Evolutionary conservation across 768 basidiomycete species (phyloP).

Genomic region (Mycena alexandri): DNA sequence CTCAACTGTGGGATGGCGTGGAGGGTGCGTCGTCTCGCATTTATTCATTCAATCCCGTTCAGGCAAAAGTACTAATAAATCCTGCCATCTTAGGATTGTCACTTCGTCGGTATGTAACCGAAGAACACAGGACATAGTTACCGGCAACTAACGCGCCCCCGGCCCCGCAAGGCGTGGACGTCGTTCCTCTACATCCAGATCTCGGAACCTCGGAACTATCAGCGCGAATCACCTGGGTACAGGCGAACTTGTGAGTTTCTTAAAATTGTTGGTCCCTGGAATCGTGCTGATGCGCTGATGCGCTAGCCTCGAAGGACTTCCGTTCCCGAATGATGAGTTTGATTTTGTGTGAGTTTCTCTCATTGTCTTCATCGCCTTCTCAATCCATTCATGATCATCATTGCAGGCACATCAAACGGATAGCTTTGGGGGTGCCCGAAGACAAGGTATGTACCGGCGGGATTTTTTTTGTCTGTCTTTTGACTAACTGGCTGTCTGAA

Average conservation of each 20-base stretch:
- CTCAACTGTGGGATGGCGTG: constrained; percentile 73
- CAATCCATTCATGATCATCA: constrained; percentile 7
- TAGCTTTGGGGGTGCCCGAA: constrained; percentile 82
- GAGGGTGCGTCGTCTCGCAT: constrained; percentile 60
- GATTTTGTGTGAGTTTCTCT: constrained; percentile 76
- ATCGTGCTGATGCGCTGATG: constrained; percentile 28
- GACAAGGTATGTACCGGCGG: constrained; percentile 63
- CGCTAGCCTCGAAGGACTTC: constrained; percentile 72
- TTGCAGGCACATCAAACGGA: constrained; percentile 74
- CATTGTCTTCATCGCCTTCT: constrained; percentile 4
- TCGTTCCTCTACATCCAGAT: constrained; percentile 80
- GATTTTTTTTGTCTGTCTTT: neutral
- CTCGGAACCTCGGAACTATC: constrained; percentile 71
- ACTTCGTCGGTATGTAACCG: constrained; percentile 73
- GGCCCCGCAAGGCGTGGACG: constrained; percentile 65
- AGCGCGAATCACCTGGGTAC: constrained; percentile 76
- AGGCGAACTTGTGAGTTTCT: constrained; percentile 74
- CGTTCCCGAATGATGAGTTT: constrained; percentile 79
- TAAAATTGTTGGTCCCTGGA: constrained; percentile 8
- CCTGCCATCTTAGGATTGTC: constrained; percentile 56
- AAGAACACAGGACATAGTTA: constrained; percentile 15
- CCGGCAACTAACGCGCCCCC: neutral
- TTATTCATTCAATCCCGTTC: constrained; percentile 14
- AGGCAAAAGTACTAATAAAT: constrained; percentile 18
- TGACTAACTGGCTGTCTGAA: neutral